Percentiles rank a stretch among this genome's conserved stretches.
Conservation (phyloP, 2,329 filamentous ascomycete species). For the Phialemoniopsis sp. region DNA sequence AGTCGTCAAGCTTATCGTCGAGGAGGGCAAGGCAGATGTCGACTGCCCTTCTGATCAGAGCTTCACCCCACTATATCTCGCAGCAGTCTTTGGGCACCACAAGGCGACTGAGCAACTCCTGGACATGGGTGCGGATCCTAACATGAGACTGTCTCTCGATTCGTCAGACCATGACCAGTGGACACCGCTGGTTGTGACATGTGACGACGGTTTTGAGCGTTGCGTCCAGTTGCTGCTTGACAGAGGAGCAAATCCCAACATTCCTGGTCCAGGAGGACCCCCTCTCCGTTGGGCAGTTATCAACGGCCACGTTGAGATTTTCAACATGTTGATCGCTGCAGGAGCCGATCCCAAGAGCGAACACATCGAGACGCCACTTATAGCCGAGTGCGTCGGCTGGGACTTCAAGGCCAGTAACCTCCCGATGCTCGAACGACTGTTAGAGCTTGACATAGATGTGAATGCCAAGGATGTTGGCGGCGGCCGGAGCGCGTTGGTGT, state of each 20-base stretch:
- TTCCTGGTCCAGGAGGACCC: not conserved
- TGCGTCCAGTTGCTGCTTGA: not conserved
- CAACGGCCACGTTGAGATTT: not conserved
- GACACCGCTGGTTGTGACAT: not conserved
- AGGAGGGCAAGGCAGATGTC: not conserved
- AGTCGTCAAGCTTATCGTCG: conserved; percentile 1
- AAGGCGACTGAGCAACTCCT: not conserved
- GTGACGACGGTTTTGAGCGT: not conserved
- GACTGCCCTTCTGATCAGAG: not conserved
- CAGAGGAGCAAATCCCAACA: not conserved
- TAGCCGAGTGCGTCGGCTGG: too few relatives aligned
- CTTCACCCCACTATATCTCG: not conserved
- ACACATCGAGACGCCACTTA: not conserved
- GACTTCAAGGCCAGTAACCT: too few relatives aligned
- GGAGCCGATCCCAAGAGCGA: not conserved
- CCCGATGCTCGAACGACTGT: too few relatives aligned
- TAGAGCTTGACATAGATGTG: too few relatives aligned
- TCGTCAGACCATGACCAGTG: too few relatives aligned
- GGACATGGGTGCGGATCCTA: not conserved
- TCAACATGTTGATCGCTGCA: not conserved
- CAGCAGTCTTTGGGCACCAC: not conserved
- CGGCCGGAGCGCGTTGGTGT: too few relatives aligned
- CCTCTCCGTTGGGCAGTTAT: not conserved
- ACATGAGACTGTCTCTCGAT: too few relatives aligned
- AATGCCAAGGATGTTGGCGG: not conserved